Evolutionary conservation across 106 monocot genomes (phyloP).

Genomic region (Dactylorhiza incarnata): DNA sequence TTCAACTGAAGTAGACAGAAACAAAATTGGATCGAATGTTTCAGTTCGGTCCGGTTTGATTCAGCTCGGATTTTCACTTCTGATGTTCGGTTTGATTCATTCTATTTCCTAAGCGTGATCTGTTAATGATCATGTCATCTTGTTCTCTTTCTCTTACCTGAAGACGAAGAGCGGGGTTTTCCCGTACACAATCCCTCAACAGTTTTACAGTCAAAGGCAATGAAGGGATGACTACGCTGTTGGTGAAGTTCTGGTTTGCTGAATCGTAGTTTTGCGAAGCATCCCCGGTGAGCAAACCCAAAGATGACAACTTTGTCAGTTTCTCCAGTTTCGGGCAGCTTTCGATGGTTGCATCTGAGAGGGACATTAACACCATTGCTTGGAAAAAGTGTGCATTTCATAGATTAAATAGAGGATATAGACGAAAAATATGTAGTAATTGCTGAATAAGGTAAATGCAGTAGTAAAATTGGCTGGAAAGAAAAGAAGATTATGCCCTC

Average conservation of each 20-base stretch:
- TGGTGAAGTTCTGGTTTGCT: constrained; percentile 6
- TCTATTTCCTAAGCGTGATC: background rate
- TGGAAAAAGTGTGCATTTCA: background rate
- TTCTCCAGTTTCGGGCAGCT: constrained; percentile 15
- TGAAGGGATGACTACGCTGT: constrained; percentile 50
- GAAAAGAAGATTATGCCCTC: too few species aligned
- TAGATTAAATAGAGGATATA: too few species aligned
- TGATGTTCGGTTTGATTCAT: too few species aligned
- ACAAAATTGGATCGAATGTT: too few species aligned
- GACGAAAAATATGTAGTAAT: too few species aligned
- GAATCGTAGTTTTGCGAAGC: constrained; percentile 20
- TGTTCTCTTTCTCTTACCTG: constrained; percentile 33
- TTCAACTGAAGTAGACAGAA: too few species aligned
- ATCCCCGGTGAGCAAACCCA: constrained; percentile 23
- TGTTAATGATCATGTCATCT: background rate
- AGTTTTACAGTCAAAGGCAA: constrained; percentile 54
- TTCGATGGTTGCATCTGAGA: background rate
- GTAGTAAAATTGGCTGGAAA: too few species aligned
- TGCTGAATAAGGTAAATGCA: too few species aligned
- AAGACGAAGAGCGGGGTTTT: constrained; percentile 40
- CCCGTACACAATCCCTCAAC: constrained; percentile 46
- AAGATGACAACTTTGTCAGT: constrained; percentile 13
- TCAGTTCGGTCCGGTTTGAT: too few species aligned
- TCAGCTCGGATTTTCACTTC: too few species aligned
- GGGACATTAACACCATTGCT: background rate